Percentiles rank a stretch among this genome's conserved stretches.
Evolutionary conservation across 1,139 yeast species (phyloP).

Genomic region (Yamadazyma triangularis): DNA sequence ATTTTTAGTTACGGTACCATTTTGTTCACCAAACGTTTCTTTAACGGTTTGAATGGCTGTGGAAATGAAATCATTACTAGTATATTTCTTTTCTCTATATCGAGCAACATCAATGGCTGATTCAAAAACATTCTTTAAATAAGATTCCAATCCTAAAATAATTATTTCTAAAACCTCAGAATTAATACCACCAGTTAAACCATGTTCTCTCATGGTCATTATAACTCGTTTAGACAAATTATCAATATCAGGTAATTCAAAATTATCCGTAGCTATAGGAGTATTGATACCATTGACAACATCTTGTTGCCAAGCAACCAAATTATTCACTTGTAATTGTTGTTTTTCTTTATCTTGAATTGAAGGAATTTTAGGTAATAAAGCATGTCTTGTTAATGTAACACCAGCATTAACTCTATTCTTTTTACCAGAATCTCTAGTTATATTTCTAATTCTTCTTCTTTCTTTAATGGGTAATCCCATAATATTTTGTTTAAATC

Average conservation of each 20-base stretch:
- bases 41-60: conserved; percentile 18
- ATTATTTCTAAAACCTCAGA: conserved; percentile 74
- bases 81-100: conserved; percentile 51
- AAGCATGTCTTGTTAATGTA: conserved; percentile 76
- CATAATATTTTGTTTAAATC: conserved; percentile 80
- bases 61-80: conserved; percentile 35
- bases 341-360: conserved; percentile 55
- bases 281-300: conserved; percentile 85
- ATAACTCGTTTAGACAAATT: conserved; percentile 64
- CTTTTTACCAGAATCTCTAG: conserved; percentile 75
- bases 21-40: conserved; percentile 11
- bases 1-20: conserved; percentile 1
- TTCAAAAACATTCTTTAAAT: conserved; percentile 70
- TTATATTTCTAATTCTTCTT: conserved; percentile 75
- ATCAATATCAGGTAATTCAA: conserved; percentile 79
- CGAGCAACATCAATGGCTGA: conserved; percentile 70
- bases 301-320: conserved; percentile 90
- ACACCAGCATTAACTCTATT: conserved; percentile 74
- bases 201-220: conserved; percentile 88
- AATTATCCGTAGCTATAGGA: conserved; percentile 73
- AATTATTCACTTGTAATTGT: conserved; percentile 48
- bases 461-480: conserved; percentile 83
- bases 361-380: conserved; percentile 86
- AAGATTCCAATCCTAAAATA: conserved; percentile 72
- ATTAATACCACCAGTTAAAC: conserved; percentile 77